A percentile compares a stretch with the other conserved stretches of the same genome.
Evolutionary conservation across 352 stramenopile species (phyloP).

Genomic region (Peronosclerospora sorghi): DNA sequence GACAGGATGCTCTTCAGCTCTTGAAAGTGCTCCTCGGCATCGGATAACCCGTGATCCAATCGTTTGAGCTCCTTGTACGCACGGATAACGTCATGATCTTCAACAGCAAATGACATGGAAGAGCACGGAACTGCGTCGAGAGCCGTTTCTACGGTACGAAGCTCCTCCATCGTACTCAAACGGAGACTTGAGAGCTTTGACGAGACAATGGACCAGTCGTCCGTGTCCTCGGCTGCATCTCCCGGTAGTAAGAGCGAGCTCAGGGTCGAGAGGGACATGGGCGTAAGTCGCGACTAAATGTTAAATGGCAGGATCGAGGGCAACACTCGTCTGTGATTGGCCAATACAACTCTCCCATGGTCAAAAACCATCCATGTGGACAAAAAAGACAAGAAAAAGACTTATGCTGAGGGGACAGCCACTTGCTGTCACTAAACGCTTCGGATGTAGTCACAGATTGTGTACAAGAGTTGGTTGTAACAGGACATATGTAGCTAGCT

Average conservation of each 20-base stretch:
- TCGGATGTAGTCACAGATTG: no score
- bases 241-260: constrained; percentile 12
- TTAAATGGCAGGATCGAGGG: no score
- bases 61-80: constrained; percentile 10
- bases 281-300: background rate
- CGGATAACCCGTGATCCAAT: constrained; percentile 11
- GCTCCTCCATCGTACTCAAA: constrained; percentile 9
- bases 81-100: constrained; percentile 9
- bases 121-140: constrained; percentile 1
- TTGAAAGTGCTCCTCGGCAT: constrained; percentile 36
- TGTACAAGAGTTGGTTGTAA: no score
- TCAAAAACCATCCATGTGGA: no score
- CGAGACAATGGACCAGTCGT: constrained; percentile 15
- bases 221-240: constrained; percentile 6
- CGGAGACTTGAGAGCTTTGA: constrained; percentile 7
- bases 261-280: constrained; percentile 9
- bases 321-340: no score
- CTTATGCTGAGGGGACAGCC: no score
- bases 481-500: no score
- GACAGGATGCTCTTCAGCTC: constrained; percentile 29
- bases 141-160: constrained; percentile 10
- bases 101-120: constrained; percentile 1
- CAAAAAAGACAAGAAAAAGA: background rate
- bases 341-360: no score
- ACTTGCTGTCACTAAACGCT: no score